Conservation (phyloP, 108 stramenopile species). For the Nitzschia sp. region DNA sequence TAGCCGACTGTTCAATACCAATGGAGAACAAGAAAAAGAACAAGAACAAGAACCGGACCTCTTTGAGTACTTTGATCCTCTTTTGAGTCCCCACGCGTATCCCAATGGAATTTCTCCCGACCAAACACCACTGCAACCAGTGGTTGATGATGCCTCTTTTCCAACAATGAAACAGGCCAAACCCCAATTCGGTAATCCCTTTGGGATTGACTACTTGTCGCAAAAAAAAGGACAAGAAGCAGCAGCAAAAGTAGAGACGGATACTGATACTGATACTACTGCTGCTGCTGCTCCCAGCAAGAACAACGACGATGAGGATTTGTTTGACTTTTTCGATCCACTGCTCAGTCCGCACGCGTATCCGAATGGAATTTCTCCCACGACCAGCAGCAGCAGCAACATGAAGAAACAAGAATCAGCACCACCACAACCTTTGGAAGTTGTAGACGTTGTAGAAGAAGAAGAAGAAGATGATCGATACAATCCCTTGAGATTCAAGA, state of each 20-base stretch:
- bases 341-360: conserved; percentile 76
- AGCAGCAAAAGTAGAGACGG: background rate
- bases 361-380: conserved; percentile 52
- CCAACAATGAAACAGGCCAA: background rate
- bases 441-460: background rate
- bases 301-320: conserved; percentile 21
- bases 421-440: background rate
- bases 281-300: background rate
- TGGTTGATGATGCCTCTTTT: background rate
- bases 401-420: background rate
- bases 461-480: background rate
- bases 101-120: conserved; percentile 59
- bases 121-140: too few species aligned
- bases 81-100: conserved; percentile 77
- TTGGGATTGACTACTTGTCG: conserved; percentile 6
- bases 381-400: background rate
- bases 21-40: background rate
- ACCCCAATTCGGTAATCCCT: background rate
- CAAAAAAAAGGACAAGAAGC: background rate
- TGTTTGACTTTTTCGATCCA: conserved; percentile 76
- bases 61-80: conserved; percentile 75
- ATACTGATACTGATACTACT: background rate
- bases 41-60: conserved; percentile 35
- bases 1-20: background rate
- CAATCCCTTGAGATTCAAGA: background rate